These are phyloP conservation scores for Typha latifolia DNA, from an alignment of 176 grass and related monocot genomes.

Conservation along the genomic window DNA sequence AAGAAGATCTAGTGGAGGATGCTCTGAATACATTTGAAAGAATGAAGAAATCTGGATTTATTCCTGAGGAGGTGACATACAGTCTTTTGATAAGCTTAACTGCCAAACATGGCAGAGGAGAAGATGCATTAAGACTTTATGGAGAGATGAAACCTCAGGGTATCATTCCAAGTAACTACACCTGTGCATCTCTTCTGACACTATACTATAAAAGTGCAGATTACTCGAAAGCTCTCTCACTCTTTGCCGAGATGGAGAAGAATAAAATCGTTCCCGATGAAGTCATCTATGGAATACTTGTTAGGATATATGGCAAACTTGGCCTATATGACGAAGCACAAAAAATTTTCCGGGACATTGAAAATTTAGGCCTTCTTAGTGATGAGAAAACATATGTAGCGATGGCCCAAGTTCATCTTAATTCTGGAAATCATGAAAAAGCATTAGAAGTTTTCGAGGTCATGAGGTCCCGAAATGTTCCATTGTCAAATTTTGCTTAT, in stretches of 20 bases:
- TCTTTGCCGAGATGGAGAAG: conserved; percentile 68
- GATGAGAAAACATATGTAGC: conserved; percentile 82
- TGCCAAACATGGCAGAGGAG: conserved; percentile 48
- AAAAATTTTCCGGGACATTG: conserved; percentile 57
- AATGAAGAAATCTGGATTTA: conserved; percentile 42
- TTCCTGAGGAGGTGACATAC: conserved; percentile 55
- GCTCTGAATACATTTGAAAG: conserved; percentile 43
- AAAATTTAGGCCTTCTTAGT: conserved; percentile 39
- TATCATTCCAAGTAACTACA: conserved; percentile 80
- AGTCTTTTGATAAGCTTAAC: conserved; percentile 54
- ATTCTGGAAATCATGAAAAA: conserved; percentile 35
- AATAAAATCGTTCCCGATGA: conserved; percentile 62
- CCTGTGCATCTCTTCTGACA: conserved; percentile 66
- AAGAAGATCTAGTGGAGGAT: conserved; percentile 47
- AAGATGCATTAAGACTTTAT: conserved; percentile 53
- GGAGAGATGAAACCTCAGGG: conserved; percentile 51
- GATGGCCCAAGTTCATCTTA: conserved; percentile 83
- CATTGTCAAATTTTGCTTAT: conserved; percentile 50
- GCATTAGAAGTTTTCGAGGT: conserved; percentile 53
- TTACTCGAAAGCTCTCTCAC: conserved; percentile 68
- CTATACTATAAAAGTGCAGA: conserved; percentile 65
- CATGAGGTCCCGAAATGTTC: conserved; percentile 51
- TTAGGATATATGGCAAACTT: conserved; percentile 82
- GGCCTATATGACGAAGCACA: conserved; percentile 63
- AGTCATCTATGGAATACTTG: conserved; percentile 84